Conservation (phyloP, 768 basidiomycete species). For the Kwoniella pini region DNA sequence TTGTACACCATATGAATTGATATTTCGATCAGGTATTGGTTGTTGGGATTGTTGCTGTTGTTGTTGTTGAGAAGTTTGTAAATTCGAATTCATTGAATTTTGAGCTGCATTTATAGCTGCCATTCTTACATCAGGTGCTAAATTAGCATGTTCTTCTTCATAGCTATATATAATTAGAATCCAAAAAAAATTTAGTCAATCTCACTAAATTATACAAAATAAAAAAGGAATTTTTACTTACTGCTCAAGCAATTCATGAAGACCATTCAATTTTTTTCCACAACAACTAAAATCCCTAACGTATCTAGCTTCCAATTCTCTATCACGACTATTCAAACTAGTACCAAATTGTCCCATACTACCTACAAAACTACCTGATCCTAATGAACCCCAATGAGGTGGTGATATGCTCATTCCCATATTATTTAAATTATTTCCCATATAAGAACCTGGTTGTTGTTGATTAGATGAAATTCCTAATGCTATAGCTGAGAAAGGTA, state of each 20-base stretch:
- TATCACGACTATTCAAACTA: slow-evolving; percentile 30
- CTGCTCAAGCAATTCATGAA: slow-evolving; percentile 55
- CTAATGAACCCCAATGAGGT: slow-evolving; percentile 29
- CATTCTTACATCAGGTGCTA: slow-evolving; percentile 45
- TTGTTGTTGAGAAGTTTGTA: background rate
- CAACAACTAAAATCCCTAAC: slow-evolving; percentile 52
- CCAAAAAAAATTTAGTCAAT: background rate
- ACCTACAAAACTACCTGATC: slow-evolving; percentile 36
- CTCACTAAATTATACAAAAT: background rate
- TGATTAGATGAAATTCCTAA: slow-evolving; percentile 13
- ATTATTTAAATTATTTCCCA: slow-evolving; percentile 1
- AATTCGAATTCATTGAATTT: slow-evolving; percentile 16
- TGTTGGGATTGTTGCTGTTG: too few relatives aligned
- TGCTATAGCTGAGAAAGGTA: slow-evolving; percentile 22
- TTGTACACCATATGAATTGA: background rate
- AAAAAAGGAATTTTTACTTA: slow-evolving; percentile 28
- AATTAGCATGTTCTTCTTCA: slow-evolving; percentile 53
- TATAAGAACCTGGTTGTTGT: slow-evolving; percentile 9
- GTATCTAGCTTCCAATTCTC: slow-evolving; percentile 52
- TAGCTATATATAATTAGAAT: slow-evolving; percentile 32
- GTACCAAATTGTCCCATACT: slow-evolving; percentile 35
- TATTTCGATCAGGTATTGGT: background rate
- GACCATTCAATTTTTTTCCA: slow-evolving; percentile 46
- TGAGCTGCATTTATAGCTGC: slow-evolving; percentile 37
- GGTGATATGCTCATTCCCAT: slow-evolving; percentile 46